Conservation (phyloP, 345 rosid species). For the Lepidium aucheri region DNA sequence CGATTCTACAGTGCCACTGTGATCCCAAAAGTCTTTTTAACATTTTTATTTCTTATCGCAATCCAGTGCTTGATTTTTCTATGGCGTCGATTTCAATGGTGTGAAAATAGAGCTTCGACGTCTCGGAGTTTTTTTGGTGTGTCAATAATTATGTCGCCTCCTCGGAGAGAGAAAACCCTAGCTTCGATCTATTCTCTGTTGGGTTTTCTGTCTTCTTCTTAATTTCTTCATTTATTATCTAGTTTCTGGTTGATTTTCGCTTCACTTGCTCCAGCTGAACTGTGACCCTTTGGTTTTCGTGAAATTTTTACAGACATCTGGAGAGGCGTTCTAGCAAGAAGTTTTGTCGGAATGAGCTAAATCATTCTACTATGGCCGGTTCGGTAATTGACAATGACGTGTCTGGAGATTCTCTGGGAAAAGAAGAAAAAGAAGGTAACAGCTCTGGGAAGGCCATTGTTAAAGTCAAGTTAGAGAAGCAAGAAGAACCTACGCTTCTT, state of each 20-base stretch:
- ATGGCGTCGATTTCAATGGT: constrained; percentile 9
- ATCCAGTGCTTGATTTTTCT: background rate
- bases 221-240: background rate
- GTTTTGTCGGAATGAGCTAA: constrained; percentile 35
- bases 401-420: constrained; percentile 1
- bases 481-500: constrained; percentile 19
- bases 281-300: background rate
- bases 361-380: constrained; percentile 33
- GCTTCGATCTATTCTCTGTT: constrained; percentile 1
- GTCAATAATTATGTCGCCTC: background rate
- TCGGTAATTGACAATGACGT: constrained; percentile 32
- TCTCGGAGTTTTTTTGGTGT: background rate
- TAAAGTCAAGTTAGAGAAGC: constrained; percentile 30
- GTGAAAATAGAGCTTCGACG: background rate
- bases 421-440: background rate
- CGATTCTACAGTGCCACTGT: constrained; percentile 11
- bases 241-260: background rate
- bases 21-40: background rate
- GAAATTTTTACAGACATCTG: background rate
- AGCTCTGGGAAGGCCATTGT: constrained; percentile 21
- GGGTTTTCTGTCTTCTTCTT: background rate
- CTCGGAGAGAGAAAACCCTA: constrained; percentile 20
- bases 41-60: background rate
- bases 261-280: background rate
- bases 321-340: constrained; percentile 27